Percentiles rank a stretch among this genome's conserved stretches.
phyloP scores from a whole-genome alignment of 768 basidiomycete species.

The Coprinopsis marcescibilis region DNA sequence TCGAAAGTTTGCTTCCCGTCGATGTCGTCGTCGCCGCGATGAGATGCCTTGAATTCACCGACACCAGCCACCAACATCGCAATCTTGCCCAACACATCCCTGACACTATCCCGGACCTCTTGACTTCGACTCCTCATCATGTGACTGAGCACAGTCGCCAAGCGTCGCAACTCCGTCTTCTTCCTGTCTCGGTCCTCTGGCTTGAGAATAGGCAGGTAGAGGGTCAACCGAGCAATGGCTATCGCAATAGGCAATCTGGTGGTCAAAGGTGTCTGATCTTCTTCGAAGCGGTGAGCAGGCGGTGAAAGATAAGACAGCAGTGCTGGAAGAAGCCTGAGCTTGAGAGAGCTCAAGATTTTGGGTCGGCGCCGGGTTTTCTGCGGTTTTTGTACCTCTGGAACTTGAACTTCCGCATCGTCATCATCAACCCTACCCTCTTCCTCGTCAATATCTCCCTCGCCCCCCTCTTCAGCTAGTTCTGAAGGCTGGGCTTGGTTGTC shows the following conservation, averaged over 20 bases:
- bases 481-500: slow-evolving; percentile 10
- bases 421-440: slow-evolving; percentile 20
- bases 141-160: slow-evolving; percentile 84
- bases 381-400: slow-evolving; percentile 5
- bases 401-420: slow-evolving; percentile 7
- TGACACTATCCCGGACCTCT: slow-evolving; percentile 82
- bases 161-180: slow-evolving; percentile 14
- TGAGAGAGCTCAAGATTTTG: slow-evolving; percentile 7
- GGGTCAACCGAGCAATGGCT: slow-evolving; percentile 81
- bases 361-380: slow-evolving; percentile 18
- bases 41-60: neutral
- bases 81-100: slow-evolving; percentile 37
- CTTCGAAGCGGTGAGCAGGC: slow-evolving; percentile 21
- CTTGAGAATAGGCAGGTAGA: slow-evolving; percentile 61
- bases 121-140: slow-evolving; percentile 90
- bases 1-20: slow-evolving; percentile 1
- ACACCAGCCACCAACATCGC: slow-evolving; percentile 6
- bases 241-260: slow-evolving; percentile 79
- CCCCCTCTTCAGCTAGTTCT: slow-evolving; percentile 24
- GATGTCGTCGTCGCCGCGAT: no score
- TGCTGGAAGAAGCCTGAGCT: slow-evolving; percentile 7
- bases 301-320: slow-evolving; percentile 9
- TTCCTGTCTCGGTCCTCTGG: slow-evolving; percentile 42
- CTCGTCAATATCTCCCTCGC: slow-evolving; percentile 27
- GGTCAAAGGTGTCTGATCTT: slow-evolving; percentile 52